A percentile compares a stretch with the other conserved stretches of the same genome.
Evolutionary conservation across 2,329 filamentous ascomycete species (phyloP).

Genomic region (Penicillium sp.): DNA sequence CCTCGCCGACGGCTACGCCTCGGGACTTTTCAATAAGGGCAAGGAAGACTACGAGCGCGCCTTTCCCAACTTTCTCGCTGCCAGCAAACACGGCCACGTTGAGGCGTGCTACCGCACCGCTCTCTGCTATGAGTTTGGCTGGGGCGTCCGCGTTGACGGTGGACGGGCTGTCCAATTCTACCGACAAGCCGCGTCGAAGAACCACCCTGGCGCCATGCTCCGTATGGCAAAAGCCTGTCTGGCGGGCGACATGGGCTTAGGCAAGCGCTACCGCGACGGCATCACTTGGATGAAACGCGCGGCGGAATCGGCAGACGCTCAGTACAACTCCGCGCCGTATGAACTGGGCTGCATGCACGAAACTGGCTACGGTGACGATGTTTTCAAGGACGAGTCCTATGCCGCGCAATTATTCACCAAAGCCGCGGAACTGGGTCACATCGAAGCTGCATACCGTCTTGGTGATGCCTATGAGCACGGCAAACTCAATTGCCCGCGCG

Average conservation of each 20-base stretch:
- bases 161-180: constrained; percentile 94
- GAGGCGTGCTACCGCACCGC: constrained; percentile 93
- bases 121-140: constrained; percentile 96
- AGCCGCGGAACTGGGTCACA: constrained; percentile 86
- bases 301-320: constrained; percentile 80
- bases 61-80: constrained; percentile 88
- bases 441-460: constrained; percentile 81
- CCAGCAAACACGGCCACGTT: constrained; percentile 94
- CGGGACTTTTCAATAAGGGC: constrained; percentile 91
- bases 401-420: constrained; percentile 93
- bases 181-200: constrained; percentile 84
- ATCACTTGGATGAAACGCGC: constrained; percentile 96
- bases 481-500: constrained; percentile 79
- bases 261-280: constrained; percentile 84
- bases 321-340: constrained; percentile 92
- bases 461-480: constrained; percentile 98
- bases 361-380: constrained; percentile 88
- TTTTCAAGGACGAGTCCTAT: constrained; percentile 88
- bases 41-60: constrained; percentile 89
- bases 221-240: constrained; percentile 89
- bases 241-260: constrained; percentile 80
- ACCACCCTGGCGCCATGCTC: constrained; percentile 92
- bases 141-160: constrained; percentile 88
- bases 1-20: constrained; percentile 89
- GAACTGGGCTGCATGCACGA: constrained; percentile 88